These are phyloP conservation scores for Luzula sylvatica DNA, from an alignment of 176 grass and related monocot genomes.

Conservation along the genomic window DNA sequence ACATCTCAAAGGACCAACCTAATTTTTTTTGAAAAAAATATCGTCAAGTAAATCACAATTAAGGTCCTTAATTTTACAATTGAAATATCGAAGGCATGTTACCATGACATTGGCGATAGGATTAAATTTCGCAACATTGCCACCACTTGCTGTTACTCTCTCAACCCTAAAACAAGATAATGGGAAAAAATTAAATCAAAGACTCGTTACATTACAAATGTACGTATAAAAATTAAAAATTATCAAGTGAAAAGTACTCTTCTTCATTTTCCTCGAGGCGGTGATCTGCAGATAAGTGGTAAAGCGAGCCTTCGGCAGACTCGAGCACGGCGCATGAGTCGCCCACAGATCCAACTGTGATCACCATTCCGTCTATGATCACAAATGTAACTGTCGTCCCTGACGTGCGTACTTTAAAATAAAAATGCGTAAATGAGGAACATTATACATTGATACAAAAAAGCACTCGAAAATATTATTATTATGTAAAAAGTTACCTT, in stretches of 20 bases:
- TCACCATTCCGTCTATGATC: conserved; percentile 72
- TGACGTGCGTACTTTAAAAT: conserved; percentile 55
- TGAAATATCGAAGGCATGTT: conserved; percentile 16
- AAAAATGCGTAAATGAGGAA: neutral
- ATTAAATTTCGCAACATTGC: conserved; percentile 82
- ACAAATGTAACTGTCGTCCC: conserved; percentile 85
- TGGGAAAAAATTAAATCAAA: conserved; percentile 5
- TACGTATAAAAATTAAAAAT: neutral
- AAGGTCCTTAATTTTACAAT: conserved; percentile 20
- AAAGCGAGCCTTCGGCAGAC: conserved; percentile 53
- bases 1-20: conserved; percentile 92
- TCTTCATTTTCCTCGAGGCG: conserved; percentile 70
- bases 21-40: conserved; percentile 10
- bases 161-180: conserved; percentile 48
- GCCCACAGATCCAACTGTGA: conserved; percentile 71
- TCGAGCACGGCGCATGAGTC: conserved; percentile 80
- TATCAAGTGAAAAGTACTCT: conserved; percentile 28
- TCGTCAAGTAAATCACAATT: neutral
- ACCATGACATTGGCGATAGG: conserved; percentile 74
- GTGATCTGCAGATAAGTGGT: conserved; percentile 76
- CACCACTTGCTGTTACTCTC: conserved; percentile 68
- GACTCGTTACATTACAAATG: neutral
- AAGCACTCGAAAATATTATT: neutral
- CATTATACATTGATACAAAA: neutral
- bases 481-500: conserved; percentile 37